Evolutionary conservation across 2,329 filamentous ascomycete species (phyloP).

Genomic region (Laburnicola sp.): DNA sequence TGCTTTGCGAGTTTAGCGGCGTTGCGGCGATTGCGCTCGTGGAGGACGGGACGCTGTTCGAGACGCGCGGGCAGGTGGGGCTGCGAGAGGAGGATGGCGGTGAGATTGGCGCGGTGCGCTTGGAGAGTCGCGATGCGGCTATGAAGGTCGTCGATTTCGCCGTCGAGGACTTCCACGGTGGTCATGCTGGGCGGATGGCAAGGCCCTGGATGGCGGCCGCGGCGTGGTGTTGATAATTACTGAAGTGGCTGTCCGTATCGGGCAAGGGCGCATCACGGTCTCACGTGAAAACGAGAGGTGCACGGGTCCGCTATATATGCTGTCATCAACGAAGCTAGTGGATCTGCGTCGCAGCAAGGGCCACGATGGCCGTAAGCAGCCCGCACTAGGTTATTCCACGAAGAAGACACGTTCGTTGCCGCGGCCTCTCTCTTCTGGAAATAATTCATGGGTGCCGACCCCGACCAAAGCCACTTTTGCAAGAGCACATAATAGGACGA

Average conservation of each 20-base stretch:
- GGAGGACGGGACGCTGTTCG: conserved; percentile 20
- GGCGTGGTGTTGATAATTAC: conserved; percentile 15
- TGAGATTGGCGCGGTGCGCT: conserved; percentile 37
- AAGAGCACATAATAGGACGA: no score
- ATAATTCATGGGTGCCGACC: conserved; percentile 49
- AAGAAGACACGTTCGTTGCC: conserved; percentile 25
- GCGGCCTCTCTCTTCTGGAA: conserved; percentile 12
- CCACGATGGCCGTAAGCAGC: conserved; percentile 23
- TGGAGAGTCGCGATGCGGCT: conserved; percentile 31
- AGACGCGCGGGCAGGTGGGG: conserved; percentile 39
- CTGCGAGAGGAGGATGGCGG: conserved; percentile 61
- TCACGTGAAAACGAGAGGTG: conserved; percentile 22
- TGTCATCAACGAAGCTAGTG: not conserved
- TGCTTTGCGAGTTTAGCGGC: conserved; percentile 48
- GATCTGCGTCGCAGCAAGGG: conserved; percentile 15
- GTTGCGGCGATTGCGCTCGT: conserved; percentile 19
- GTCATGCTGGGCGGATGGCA: conserved; percentile 22
- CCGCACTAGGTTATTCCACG: conserved; percentile 25
- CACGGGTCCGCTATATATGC: no score
- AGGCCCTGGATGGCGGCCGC: not conserved
- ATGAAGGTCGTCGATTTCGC: conserved; percentile 52
- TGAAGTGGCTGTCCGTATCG: conserved; percentile 3
- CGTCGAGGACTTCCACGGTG: conserved; percentile 49
- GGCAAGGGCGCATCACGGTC: conserved; percentile 12
- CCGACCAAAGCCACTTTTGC: conserved; percentile 42